phyloP scores from a whole-genome alignment of 192 early-diverging fungal genomes.

The Geosiphon pyriformis region DNA sequence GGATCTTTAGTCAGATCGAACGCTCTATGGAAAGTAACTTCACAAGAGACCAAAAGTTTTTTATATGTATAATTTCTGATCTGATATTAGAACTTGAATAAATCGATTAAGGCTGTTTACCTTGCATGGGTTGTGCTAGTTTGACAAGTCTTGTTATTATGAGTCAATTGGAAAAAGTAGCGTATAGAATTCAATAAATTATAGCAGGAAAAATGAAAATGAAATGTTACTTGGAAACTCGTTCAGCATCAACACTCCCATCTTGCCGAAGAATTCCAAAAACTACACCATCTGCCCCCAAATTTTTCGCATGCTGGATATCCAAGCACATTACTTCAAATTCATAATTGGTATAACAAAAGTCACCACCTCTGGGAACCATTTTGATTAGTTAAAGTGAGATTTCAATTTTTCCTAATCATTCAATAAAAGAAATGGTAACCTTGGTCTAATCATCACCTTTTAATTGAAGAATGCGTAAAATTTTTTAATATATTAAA shows the following conservation, averaged over 20 bases:
- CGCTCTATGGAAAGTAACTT: conserved; percentile 65
- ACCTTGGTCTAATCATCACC: conserved; percentile 7
- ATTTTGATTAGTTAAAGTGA: no score
- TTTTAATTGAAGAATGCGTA: neutral
- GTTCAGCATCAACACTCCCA: conserved; percentile 49
- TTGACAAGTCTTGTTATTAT: conserved; percentile 37
- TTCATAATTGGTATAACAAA: conserved; percentile 46
- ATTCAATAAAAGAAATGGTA: no score
- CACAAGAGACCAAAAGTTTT: neutral
- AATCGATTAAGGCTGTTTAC: neutral
- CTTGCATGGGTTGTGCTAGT: conserved; percentile 45
- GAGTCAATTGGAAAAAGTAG: neutral
- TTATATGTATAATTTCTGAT: neutral
- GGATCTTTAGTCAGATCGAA: conserved; percentile 62
- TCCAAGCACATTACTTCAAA: conserved; percentile 44
- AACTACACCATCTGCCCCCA: conserved; percentile 54
- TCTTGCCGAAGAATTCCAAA: conserved; percentile 53
- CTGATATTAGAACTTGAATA: no score
- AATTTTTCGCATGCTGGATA: conserved; percentile 37
- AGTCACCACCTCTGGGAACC: conserved; percentile 53
- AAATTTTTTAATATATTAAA: no score
- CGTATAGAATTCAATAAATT: no score
- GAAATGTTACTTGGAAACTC: conserved; percentile 33
- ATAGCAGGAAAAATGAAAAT: neutral
- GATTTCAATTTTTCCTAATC: no score